Base-by-base conservation (phyloP, 495 filamentous ascomycete species). In the Neurospora sp. region DNA sequence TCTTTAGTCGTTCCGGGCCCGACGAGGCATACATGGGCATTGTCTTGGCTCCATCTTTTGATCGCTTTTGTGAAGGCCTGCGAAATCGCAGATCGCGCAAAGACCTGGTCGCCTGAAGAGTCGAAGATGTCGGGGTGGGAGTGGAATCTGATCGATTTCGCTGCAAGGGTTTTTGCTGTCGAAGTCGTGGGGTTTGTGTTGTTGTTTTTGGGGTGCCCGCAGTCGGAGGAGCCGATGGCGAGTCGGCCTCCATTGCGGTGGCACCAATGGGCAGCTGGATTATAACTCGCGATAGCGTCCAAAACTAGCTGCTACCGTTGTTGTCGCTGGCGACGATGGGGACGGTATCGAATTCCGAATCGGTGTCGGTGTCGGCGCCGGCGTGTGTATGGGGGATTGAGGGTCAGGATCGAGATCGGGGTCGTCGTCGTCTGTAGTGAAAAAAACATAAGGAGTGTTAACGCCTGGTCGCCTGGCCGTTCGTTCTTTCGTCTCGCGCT, bases 201-300 rank as follows among this genome's bases (percentile, higher is more conserved):
- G 27, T 18, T 35, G 27, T 18, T 65, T 35, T 65, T 14, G 53
- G 53, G 53, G 53, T 65, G 53, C 27, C 53, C 53, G 53, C 22
- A 65, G 53, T 65, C 53, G 71, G 73, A 70, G 77, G 71, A 31
- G 79, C 71, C 73, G 77, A 71, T 27, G 74, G 74, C 44, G 71
- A 22, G 45, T 76, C 73, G 76, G 72, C 72, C 61, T 77, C 78
- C 78, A 79, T 79, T 75, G 72, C 74, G 69, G 27, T 45, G 72
- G 71, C 59, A 70, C 53, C 74, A 73, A 73, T 65, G 53, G 53
- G 27, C 12, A 9, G 53, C 27, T 16, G 3, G 7, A 18, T 37
- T 65, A 18, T 65, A 18, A 9, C 14, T 65, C 12, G 53, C 53
- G 53, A 65, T 31, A 7, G 53, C 53, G 53, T 65, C 53, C 27